These are phyloP conservation scores for Eragrostis tef DNA, from an alignment of 202 grass and related monocot genomes.

Conservation along the genomic window DNA sequence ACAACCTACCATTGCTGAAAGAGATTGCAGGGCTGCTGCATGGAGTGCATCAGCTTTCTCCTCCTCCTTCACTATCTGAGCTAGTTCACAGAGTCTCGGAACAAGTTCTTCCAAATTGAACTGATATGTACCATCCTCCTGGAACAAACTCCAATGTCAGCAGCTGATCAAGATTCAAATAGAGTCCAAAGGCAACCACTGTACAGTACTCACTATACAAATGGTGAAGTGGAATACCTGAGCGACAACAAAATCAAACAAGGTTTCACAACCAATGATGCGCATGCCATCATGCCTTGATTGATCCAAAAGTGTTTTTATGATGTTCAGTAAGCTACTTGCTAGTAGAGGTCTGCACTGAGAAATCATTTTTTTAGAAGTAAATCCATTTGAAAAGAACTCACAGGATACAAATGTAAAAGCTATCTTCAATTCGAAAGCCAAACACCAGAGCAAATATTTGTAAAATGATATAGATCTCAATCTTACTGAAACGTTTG, in stretches of 20 bases:
- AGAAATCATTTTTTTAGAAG: conserved; percentile 36
- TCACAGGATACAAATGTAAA: too few species aligned
- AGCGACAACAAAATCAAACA: conserved; percentile 94
- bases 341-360: conserved; percentile 87
- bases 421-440: too few species aligned
- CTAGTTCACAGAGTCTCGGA: conserved; percentile 83
- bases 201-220: too few species aligned
- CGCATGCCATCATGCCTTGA: conserved; percentile 87
- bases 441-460: too few species aligned
- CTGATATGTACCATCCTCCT: conserved; percentile 97
- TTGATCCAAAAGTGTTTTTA: conserved; percentile 95
- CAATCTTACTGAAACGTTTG: too few species aligned
- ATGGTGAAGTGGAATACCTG: conserved; percentile 88
- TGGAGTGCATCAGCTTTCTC: conserved; percentile 53
- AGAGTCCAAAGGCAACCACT: too few species aligned
- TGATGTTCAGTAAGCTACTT: conserved; percentile 85
- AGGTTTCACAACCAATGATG: conserved; percentile 83
- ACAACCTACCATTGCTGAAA: conserved; percentile 82
- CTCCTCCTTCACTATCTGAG: conserved; percentile 85
- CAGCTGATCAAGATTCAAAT: too few species aligned
- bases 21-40: conserved; percentile 75
- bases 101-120: conserved; percentile 96
- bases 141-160: conserved; percentile 44
- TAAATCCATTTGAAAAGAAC: too few species aligned
- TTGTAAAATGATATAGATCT: too few species aligned